These are phyloP conservation scores for Trichoderma koningiopsis DNA, from an alignment of 2,329 filamentous ascomycete genomes.

Conservation along the genomic window DNA sequence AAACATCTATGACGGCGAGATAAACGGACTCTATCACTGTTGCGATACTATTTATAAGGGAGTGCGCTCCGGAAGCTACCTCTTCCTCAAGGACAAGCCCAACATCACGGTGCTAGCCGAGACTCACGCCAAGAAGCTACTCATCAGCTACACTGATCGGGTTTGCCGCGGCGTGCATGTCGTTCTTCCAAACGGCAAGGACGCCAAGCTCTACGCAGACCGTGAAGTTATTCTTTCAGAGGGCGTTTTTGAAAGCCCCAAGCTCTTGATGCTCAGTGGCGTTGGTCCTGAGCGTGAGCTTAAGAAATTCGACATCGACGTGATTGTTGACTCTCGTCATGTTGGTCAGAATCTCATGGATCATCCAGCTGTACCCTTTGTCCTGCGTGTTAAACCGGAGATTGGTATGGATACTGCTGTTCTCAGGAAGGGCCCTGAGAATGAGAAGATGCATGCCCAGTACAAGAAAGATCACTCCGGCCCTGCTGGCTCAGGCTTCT, in stretches of 20 bases:
- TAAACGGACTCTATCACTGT: slow-evolving; percentile 56
- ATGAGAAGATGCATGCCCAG: slow-evolving; percentile 38
- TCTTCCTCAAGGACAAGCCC: slow-evolving; percentile 54
- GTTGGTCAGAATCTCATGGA: slow-evolving; percentile 68
- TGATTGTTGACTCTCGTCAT: slow-evolving; percentile 58
- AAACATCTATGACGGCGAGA: slow-evolving; percentile 58
- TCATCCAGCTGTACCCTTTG: slow-evolving; percentile 56
- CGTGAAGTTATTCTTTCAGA: slow-evolving; percentile 52
- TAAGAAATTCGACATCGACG: slow-evolving; percentile 53
- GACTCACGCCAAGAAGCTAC: slow-evolving; percentile 54
- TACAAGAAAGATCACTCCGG: slow-evolving; percentile 46
- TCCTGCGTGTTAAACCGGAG: slow-evolving; percentile 49
- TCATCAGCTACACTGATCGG: slow-evolving; percentile 49
- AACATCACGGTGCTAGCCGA: slow-evolving; percentile 57
- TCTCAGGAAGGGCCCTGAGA: slow-evolving; percentile 40
- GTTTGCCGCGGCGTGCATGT: slow-evolving; percentile 48
- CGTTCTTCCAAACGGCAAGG: slow-evolving; percentile 43
- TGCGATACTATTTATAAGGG: slow-evolving; percentile 61
- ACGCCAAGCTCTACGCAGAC: slow-evolving; percentile 49
- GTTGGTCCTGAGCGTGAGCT: slow-evolving; percentile 60
- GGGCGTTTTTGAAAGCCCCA: slow-evolving; percentile 65
- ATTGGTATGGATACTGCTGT: slow-evolving; percentile 46
- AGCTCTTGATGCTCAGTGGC: slow-evolving; percentile 65
- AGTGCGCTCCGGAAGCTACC: slow-evolving; percentile 53
- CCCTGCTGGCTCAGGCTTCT: slow-evolving; percentile 44